Conservation (phyloP, 2,329 filamentous ascomycete genomes). For the Alternaria arbusti region DNA sequence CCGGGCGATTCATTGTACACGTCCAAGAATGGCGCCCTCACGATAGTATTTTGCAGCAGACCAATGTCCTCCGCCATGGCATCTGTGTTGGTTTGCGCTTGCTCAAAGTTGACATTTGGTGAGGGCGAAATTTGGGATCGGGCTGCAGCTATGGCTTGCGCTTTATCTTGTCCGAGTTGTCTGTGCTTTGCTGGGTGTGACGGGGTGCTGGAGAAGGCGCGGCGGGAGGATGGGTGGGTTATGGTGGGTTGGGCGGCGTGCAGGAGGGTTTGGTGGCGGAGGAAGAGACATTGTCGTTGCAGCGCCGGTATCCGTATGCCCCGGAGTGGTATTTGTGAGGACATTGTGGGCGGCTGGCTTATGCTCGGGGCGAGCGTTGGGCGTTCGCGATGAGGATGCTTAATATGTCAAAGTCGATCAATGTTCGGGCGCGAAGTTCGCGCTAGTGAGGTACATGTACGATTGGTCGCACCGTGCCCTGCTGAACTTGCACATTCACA, state of each 20-base stretch:
- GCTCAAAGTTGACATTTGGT: constrained; percentile 11
- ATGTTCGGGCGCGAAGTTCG: constrained; percentile 11
- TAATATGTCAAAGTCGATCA: constrained; percentile 17
- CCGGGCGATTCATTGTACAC: constrained; percentile 9
- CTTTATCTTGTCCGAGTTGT: constrained; percentile 9
- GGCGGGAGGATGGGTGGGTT: constrained; percentile 6
- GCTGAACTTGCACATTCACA: not conserved
- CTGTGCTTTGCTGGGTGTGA: constrained; percentile 14
- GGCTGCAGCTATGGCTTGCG: constrained; percentile 15
- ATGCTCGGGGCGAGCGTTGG: constrained; percentile 5
- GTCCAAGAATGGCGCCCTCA: constrained; percentile 22
- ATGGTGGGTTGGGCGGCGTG: constrained; percentile 6
- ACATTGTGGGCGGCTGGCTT: constrained; percentile 6
- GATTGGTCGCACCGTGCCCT: not conserved
- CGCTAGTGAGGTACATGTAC: constrained; percentile 16
- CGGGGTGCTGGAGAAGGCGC: constrained; percentile 35
- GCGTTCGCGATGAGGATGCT: constrained; percentile 7
- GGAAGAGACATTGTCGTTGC: constrained; percentile 38
- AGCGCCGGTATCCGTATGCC: constrained; percentile 28
- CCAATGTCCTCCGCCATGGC: constrained; percentile 31
- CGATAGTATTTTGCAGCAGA: constrained; percentile 27
- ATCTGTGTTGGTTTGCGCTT: constrained; percentile 8
- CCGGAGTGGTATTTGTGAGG: constrained; percentile 31
- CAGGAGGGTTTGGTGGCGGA: constrained; percentile 15
- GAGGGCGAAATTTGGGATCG: constrained; percentile 9